phyloP scores from a whole-genome alignment of 139 green algal genomes.

The Tetradesmus lagerheimii region DNA sequence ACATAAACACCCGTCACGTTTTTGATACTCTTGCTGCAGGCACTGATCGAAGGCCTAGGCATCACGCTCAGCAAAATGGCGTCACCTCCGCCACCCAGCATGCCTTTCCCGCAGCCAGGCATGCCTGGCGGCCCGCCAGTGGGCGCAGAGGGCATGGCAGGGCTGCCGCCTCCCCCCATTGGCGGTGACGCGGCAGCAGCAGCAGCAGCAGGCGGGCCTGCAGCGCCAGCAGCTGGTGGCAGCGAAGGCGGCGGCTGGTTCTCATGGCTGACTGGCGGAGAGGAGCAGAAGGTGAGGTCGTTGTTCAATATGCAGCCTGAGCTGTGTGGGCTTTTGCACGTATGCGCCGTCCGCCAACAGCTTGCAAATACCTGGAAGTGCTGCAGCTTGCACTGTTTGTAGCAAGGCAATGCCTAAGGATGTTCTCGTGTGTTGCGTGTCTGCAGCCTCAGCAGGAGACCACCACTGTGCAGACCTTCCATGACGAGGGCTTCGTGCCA shows the following conservation, averaged over 20 bases:
- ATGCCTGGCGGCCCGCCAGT: constrained; percentile 31
- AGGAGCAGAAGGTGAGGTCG: constrained; percentile 48
- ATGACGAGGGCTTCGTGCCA: constrained; percentile 45
- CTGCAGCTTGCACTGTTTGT: background rate
- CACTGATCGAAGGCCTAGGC: constrained; percentile 97
- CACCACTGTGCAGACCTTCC: constrained; percentile 25
- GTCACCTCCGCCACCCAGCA: constrained; percentile 79
- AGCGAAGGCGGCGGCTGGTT: constrained; percentile 20
- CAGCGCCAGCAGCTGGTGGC: background rate
- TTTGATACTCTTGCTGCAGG: constrained; percentile 60
- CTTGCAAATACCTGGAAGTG: background rate
- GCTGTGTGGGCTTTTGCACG: background rate
- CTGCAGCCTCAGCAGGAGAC: constrained; percentile 27
- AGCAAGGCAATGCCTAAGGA: background rate
- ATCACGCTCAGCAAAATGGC: constrained; percentile 95
- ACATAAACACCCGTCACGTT: background rate
- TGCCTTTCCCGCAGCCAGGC: constrained; percentile 56
- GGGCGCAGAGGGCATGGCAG: background rate
- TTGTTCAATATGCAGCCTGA: no score
- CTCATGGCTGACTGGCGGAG: constrained; percentile 35
- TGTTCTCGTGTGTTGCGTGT: background rate
- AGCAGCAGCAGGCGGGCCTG: constrained; percentile 25
- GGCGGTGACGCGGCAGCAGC: background rate
- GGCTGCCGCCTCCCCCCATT: constrained; percentile 11
- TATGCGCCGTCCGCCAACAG: no score